A percentile compares a stretch with the other conserved stretches of the same genome.
Evolutionary conservation across 2,329 filamentous ascomycete species (phyloP).

Genomic region (Diaporthe citrichinensis): DNA sequence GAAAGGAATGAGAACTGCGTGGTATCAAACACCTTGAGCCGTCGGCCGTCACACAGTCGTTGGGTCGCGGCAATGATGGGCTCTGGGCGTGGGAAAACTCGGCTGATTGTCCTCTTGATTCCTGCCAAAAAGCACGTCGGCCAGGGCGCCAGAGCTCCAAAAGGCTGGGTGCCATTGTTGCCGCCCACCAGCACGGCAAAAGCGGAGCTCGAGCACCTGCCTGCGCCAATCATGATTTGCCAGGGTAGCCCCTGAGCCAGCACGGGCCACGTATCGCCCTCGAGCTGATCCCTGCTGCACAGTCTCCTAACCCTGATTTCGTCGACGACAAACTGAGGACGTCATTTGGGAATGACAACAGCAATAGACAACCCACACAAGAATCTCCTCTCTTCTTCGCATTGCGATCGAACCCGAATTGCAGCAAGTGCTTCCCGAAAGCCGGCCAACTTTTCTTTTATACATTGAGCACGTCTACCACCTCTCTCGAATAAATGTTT

Average conservation of each 20-base stretch:
- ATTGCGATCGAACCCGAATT: no score
- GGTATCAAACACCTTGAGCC: constrained; percentile 3
- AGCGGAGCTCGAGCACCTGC: constrained; percentile 20
- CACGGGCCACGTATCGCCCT: constrained; percentile 20
- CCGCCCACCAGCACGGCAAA: constrained; percentile 31
- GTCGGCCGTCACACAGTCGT: constrained; percentile 27
- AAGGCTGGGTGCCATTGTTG: constrained; percentile 20
- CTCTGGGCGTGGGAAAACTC: constrained; percentile 20
- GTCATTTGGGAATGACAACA: not conserved
- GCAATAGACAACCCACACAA: not conserved
- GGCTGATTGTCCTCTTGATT: constrained; percentile 34
- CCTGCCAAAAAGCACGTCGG: constrained; percentile 31
- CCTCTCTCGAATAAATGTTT: no score
- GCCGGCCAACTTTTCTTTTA: not conserved
- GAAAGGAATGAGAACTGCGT: not conserved
- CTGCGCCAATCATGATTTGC: constrained; percentile 31
- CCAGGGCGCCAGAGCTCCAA: constrained; percentile 25
- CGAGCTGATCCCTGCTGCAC: not conserved
- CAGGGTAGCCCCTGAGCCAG: constrained; percentile 32
- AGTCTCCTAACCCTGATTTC: not conserved
- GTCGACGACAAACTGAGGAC: not conserved
- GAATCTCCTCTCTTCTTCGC: no score
- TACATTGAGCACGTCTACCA: no score
- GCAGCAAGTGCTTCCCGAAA: not conserved
- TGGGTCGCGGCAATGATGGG: constrained; percentile 25